Evolutionary conservation across 345 rosid species (phyloP).

Genomic region (Jatropha curcas): DNA sequence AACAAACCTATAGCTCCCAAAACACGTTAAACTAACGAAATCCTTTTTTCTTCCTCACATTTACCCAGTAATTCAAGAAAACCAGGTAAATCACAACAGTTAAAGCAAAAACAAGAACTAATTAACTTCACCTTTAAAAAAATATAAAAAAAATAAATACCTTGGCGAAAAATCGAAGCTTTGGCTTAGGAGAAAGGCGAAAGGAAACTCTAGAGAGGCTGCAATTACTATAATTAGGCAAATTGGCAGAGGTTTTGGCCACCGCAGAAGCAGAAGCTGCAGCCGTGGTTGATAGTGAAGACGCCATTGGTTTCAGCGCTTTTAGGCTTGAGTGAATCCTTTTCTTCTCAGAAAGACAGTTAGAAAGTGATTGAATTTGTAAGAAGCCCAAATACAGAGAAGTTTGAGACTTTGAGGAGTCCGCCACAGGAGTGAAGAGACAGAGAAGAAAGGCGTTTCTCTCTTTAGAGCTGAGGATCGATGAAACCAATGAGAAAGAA

Average conservation of each 20-base stretch:
- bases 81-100: not conserved
- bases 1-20: not conserved
- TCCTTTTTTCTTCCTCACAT: not conserved
- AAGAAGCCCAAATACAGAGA: not conserved
- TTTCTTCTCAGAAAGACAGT: not conserved
- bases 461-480: not conserved
- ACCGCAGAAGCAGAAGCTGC: conserved; percentile 42
- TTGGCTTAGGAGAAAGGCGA: conserved; percentile 45
- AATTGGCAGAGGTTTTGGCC: conserved; percentile 33
- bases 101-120: not conserved
- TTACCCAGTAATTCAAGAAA: not conserved
- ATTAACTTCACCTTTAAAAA: not conserved
- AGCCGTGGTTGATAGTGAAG: conserved; percentile 47
- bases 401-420: not conserved
- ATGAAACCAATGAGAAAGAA: conserved; percentile 15
- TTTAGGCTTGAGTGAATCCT: not conserved
- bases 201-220: conserved; percentile 37
- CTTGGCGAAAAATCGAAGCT: conserved; percentile 50
- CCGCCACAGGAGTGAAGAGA: not conserved
- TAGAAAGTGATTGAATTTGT: not conserved
- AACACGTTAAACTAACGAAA: not conserved
- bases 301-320: conserved; percentile 30
- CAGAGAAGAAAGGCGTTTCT: not conserved
- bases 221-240: conserved; percentile 25
- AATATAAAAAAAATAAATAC: conserved; percentile 19